Conservation (phyloP, 257 asterid species). For the Capsicum chinense region DNA sequence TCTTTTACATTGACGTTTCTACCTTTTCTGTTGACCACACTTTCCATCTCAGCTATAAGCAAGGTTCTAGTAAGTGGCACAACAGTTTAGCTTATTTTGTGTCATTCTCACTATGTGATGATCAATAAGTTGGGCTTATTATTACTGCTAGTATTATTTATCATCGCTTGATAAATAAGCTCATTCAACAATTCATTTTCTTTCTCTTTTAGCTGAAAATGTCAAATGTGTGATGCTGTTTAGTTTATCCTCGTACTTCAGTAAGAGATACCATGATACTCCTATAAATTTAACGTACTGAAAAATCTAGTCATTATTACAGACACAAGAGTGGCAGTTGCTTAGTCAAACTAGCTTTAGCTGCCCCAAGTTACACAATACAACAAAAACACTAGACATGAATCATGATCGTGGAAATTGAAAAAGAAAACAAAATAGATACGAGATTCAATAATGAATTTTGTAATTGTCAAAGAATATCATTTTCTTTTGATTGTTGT, state of each 20-base stretch:
- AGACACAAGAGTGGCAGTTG: background rate
- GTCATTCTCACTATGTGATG: background rate
- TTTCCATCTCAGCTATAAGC: background rate
- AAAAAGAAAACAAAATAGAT: background rate
- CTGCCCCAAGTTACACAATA: background rate
- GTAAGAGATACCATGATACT: background rate
- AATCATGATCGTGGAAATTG: background rate
- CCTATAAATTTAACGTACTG: background rate
- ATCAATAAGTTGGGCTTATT: background rate
- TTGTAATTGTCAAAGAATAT: constrained; percentile 26
- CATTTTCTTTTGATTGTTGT: constrained; percentile 24
- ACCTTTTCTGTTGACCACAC: background rate
- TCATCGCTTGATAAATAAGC: too few species aligned
- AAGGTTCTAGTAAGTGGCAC: background rate
- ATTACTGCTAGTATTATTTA: too few species aligned
- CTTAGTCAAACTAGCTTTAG: background rate
- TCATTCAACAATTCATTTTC: background rate
- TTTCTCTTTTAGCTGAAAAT: background rate
- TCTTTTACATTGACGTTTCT: background rate
- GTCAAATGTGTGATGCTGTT: background rate
- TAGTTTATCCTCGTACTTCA: too few species aligned
- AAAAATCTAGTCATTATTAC: background rate
- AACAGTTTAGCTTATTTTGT: background rate
- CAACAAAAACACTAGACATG: background rate
- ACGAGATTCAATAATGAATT: constrained; percentile 22